Percentiles rank a stretch among this genome's conserved stretches.
Conservation (phyloP, 257 asterid species). For the Coffea canephora region DNA sequence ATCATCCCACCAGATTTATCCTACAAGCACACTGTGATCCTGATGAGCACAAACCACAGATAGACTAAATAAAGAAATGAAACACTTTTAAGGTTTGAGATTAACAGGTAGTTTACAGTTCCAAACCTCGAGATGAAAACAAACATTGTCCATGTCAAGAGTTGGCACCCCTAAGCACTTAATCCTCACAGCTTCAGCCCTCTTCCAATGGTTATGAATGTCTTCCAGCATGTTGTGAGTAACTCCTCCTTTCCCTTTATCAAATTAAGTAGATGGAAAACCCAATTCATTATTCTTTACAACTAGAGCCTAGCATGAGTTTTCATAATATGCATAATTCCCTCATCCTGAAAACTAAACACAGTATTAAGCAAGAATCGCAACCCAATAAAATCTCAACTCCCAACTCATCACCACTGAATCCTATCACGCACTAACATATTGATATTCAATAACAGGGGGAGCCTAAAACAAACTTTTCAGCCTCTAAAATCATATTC, state of each 20-base stretch:
- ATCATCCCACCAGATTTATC: conserved; percentile 82
- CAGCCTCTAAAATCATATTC: background rate
- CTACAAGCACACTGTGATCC: conserved; percentile 55
- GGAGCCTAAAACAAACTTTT: background rate
- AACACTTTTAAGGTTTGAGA: background rate
- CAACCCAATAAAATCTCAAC: background rate
- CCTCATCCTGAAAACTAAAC: background rate
- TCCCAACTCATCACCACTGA: background rate
- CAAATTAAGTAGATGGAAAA: background rate
- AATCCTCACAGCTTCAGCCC: conserved; percentile 84
- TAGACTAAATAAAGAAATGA: background rate
- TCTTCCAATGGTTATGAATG: conserved; percentile 82
- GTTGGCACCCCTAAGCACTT: conserved; percentile 93
- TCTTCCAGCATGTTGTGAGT: conserved; percentile 88
- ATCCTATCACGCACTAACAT: background rate
- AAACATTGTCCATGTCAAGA: conserved; percentile 82
- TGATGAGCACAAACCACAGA: conserved; percentile 32
- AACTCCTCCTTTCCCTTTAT: conserved; percentile 82
- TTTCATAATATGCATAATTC: background rate
- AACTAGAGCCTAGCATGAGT: background rate
- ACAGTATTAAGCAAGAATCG: background rate
- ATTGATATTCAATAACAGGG: no score
- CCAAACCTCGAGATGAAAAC: conserved; percentile 89
- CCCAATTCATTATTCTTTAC: background rate
- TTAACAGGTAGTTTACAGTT: conserved; percentile 4